Evolutionary conservation across 192 early-diverging fungal species (phyloP).

Genomic region (Bifiguratus adelaidae): DNA sequence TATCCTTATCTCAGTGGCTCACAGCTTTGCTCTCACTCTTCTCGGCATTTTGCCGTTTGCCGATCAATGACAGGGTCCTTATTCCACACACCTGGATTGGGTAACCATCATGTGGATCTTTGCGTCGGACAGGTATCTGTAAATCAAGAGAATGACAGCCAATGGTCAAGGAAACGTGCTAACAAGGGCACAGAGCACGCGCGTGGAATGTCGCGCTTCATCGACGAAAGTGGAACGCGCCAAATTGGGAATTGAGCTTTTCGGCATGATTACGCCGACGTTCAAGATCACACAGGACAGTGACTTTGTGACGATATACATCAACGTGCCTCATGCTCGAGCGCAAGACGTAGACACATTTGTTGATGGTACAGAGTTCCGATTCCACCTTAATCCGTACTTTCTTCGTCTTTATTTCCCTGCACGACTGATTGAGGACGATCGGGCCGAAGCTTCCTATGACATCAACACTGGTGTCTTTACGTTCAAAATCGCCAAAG

Average conservation of each 20-base stretch:
- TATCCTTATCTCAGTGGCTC: too few relatives aligned
- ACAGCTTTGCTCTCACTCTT: too few relatives aligned
- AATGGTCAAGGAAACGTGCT: too few relatives aligned
- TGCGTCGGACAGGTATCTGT: too few relatives aligned
- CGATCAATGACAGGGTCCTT: too few relatives aligned
- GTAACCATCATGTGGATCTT: too few relatives aligned
- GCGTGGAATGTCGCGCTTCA: too few relatives aligned
- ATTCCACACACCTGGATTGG: too few relatives aligned
- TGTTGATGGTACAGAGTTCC: conserved; percentile 74
- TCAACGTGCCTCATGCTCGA: conserved; percentile 78
- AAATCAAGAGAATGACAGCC: too few relatives aligned
- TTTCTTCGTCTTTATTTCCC: conserved; percentile 84
- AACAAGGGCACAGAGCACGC: too few relatives aligned
- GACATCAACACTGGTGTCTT: conserved; percentile 72
- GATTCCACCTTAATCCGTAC: conserved; percentile 84
- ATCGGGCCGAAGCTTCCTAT: conserved; percentile 65
- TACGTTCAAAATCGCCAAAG: conserved; percentile 67
- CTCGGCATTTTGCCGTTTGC: too few relatives aligned
- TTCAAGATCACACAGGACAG: conserved; percentile 75
- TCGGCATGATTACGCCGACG: conserved; percentile 82
- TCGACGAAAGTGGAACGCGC: too few relatives aligned
- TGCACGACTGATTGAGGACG: conserved; percentile 75
- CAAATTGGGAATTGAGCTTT: background rate
- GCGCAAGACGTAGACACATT: conserved; percentile 81
- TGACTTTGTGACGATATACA: conserved; percentile 58